Conservation (phyloP, 2,329 filamentous ascomycete genomes). For the Botryotinia calthae region DNA sequence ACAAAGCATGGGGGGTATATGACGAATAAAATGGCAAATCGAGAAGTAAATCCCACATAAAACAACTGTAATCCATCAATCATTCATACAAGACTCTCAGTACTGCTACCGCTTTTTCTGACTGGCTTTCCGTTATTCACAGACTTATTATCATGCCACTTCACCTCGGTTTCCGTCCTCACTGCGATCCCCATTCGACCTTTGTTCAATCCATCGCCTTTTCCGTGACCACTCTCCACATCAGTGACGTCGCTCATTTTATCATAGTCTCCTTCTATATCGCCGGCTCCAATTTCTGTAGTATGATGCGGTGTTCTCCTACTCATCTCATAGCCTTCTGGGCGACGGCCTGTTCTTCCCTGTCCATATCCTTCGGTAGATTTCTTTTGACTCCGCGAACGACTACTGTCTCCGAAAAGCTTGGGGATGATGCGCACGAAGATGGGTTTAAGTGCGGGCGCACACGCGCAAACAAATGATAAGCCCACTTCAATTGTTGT, state of each 20-base stretch:
- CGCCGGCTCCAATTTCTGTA: background rate
- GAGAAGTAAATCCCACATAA: background rate
- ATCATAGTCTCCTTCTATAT: background rate
- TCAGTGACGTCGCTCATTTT: slow-evolving; percentile 4
- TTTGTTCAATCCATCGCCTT: background rate
- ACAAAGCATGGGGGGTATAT: background rate
- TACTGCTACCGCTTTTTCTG: background rate
- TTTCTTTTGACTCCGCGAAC: background rate
- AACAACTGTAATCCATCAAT: background rate
- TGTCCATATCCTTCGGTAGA: background rate
- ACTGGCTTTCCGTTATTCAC: background rate
- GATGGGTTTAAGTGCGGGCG: slow-evolving; percentile 20
- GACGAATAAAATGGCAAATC: background rate
- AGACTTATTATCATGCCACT: background rate
- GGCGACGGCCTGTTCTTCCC: background rate
- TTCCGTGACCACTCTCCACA: background rate
- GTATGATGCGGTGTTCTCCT: background rate
- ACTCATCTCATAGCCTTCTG: slow-evolving; percentile 6
- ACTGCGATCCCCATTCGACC: background rate
- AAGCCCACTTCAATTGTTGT: slow-evolving; percentile 22
- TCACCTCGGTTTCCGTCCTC: background rate
- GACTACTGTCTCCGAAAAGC: slow-evolving; percentile 5
- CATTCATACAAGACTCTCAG: slow-evolving; percentile 7
- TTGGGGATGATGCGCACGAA: slow-evolving; percentile 16
- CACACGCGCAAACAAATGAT: slow-evolving; percentile 22